phyloP scores from a whole-genome alignment of 140 eudicot species.

The Erigeron philadelphicus region DNA sequence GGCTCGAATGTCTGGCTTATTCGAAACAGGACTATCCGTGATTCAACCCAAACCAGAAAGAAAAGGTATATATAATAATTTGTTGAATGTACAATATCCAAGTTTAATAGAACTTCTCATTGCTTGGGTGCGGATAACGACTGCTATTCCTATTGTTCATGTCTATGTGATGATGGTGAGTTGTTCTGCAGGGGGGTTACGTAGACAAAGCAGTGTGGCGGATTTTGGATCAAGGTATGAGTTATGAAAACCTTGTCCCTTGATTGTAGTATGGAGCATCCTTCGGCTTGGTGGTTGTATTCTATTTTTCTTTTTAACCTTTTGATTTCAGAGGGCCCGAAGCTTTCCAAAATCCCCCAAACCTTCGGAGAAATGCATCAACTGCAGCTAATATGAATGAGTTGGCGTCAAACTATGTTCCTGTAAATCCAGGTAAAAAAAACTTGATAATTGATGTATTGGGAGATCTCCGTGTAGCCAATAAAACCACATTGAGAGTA shows the following conservation, averaged over 20 bases:
- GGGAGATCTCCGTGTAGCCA: too few relatives aligned
- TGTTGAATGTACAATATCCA: slow-evolving; percentile 4
- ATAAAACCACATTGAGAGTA: too few relatives aligned
- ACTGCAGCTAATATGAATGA: slow-evolving; percentile 61
- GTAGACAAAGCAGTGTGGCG: slow-evolving; percentile 81
- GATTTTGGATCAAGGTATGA: slow-evolving; percentile 65
- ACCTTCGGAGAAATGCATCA: slow-evolving; percentile 69
- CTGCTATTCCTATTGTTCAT: background rate
- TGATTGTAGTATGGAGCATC: background rate
- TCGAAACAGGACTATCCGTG: slow-evolving; percentile 59
- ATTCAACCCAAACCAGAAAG: slow-evolving; percentile 58
- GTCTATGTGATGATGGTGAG: slow-evolving; percentile 10
- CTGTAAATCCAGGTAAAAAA: slow-evolving; percentile 52
- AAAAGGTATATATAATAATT: slow-evolving; percentile 39
- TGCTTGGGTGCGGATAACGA: background rate
- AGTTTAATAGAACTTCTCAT: background rate
- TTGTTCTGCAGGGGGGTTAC: slow-evolving; percentile 53
- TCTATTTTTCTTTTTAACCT: background rate
- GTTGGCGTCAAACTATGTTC: slow-evolving; percentile 42
- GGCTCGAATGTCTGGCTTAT: slow-evolving; percentile 59
- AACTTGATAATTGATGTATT: too few relatives aligned
- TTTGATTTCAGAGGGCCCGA: slow-evolving; percentile 51
- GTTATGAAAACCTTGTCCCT: background rate
- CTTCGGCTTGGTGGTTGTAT: slow-evolving; percentile 6
- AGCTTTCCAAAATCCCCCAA: slow-evolving; percentile 46